These are phyloP conservation scores for Warburgia ugandensis DNA, from an alignment of 164 flowering plant genomes.

Conservation along the genomic window DNA sequence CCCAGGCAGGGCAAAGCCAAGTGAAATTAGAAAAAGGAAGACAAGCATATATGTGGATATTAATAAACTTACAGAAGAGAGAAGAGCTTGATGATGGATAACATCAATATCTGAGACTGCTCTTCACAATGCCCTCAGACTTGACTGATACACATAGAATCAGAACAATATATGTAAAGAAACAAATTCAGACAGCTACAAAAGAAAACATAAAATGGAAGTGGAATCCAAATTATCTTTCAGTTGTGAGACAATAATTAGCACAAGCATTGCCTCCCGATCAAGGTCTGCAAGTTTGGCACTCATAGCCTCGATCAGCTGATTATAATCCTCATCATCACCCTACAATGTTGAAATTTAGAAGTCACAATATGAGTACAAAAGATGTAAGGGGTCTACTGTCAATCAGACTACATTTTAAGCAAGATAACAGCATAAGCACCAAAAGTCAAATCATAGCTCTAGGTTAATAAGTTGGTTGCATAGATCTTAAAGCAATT, in stretches of 20 bases:
- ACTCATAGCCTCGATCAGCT: constrained; percentile 46
- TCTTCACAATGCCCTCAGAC: constrained; percentile 61
- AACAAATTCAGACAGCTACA: neutral
- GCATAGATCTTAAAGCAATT: no score
- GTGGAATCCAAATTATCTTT: neutral
- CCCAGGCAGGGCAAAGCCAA: neutral
- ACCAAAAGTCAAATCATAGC: no score
- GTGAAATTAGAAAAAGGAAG: neutral
- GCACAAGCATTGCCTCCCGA: constrained; percentile 68
- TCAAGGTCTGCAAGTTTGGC: constrained; percentile 27
- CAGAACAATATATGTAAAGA: neutral
- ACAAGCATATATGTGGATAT: neutral
- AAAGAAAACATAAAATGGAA: neutral
- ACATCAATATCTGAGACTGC: constrained; percentile 55
- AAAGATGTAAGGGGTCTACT: no score
- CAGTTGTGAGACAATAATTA: constrained; percentile 8
- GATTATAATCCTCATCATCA: constrained; percentile 36
- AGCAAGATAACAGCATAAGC: no score
- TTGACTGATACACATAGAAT: constrained; percentile 36
- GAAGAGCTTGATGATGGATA: constrained; percentile 44
- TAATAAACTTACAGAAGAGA: constrained; percentile 47
- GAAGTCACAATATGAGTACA: no score
- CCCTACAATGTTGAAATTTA: constrained; percentile 39
- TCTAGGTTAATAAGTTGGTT: no score
- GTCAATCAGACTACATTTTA: no score